Base-by-base conservation (phyloP, 192 early-diverging fungal species). In the Entomortierella chlamydospora region DNA sequence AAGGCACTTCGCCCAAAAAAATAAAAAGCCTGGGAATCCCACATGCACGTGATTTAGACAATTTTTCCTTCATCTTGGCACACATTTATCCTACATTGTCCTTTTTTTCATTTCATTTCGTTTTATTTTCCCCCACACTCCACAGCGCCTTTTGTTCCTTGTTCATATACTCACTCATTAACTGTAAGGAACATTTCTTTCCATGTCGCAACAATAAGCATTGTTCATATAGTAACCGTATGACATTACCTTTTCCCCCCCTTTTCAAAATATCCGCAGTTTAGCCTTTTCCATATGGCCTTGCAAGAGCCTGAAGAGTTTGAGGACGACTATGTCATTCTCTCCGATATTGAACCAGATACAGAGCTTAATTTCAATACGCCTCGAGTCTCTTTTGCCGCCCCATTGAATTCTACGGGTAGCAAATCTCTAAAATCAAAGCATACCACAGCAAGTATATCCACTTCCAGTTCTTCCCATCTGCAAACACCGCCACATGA, bases 291-390 rank as follows among this genome's bases (percentile, higher is more conserved):
- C 5, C 30, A 30, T 11, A 73, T 73, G 71, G 71, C 63, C 26
- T 58, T 78, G 57, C 61, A 69, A 28, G 67, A 78, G 26, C 33
- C 37, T 20, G 66, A 63, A 26, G 51, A 34, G 25, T 68, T 57
- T 50, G 74, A 78, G 20, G 74, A 78, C 43, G 74, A 78, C 74
- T 78, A 78, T 43, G 74, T 78, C 22, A 54, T 78, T 33, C 74
- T 78, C 51, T 78, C 74, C 9, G 67, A 78, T 29, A 56, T 78
- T 28, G 74, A 78, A 5, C 45, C 28, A 50, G 74, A 78, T 15
- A 20, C 59, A 23, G 23, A 20, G 7, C 1, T 10, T 26, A 1
- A 31, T 26, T 12, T 30, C 8, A 23, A 22, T 42, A 26, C 20
- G 23, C 31, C 45, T 34, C 42, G 20, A 58, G 49, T 39, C 42